phyloP scores from a whole-genome alignment of 73 alveolate genomes.

The Blepharisma japonicum region DNA sequence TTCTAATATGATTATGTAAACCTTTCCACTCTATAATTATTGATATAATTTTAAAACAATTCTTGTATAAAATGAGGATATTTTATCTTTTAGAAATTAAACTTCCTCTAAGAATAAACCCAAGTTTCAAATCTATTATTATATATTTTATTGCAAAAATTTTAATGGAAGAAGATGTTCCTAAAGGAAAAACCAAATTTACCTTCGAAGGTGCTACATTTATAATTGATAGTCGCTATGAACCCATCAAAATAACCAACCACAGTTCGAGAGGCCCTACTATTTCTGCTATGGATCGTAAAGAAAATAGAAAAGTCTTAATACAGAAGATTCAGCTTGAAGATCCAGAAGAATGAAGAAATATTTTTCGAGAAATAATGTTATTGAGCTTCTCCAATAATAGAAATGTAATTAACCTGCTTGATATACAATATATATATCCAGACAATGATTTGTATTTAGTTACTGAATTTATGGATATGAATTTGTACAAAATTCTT shows the following conservation, averaged over 20 bases:
- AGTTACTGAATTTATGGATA: constrained; percentile 78
- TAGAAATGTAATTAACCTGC: constrained; percentile 62
- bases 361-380: constrained; percentile 82
- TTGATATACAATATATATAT: constrained; percentile 59
- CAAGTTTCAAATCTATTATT: too few species aligned
- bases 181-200: background rate
- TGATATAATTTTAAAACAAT: too few species aligned
- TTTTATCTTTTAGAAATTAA: too few species aligned
- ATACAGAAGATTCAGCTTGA: constrained; percentile 44
- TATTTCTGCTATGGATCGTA: background rate
- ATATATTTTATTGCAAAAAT: constrained; percentile 45
- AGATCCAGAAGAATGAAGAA: constrained; percentile 82
- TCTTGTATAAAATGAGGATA: too few species aligned
- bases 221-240: constrained; percentile 67
- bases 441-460: constrained; percentile 78
- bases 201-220: constrained; percentile 45
- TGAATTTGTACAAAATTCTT: constrained; percentile 67
- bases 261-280: constrained; percentile 87
- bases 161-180: background rate
- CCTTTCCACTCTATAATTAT: too few species aligned
- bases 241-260: constrained; percentile 62
- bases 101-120: too few species aligned
- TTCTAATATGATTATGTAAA: too few species aligned
- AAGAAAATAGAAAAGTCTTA: background rate
- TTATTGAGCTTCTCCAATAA: constrained; percentile 72